phyloP scores from a whole-genome alignment of 352 stramenopile species.

The Globisporangium parvum region DNA sequence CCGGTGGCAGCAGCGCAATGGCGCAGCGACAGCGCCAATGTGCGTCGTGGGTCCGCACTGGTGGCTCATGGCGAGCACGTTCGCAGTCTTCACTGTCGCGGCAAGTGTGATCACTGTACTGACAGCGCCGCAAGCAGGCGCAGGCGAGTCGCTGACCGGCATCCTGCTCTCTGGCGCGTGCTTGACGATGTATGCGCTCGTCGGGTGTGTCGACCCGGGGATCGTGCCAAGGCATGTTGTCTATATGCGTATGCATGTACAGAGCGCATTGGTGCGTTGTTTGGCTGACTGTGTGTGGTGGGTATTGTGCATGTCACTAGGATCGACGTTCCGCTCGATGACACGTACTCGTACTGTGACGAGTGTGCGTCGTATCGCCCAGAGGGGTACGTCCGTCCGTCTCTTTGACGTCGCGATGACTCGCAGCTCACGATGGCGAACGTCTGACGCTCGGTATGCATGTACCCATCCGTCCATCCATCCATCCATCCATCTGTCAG shows the following conservation, averaged over 20 bases:
- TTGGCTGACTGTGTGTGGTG: conserved; percentile 3
- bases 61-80: conserved; percentile 66
- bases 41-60: conserved; percentile 76
- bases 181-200: conserved; percentile 63
- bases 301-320: not conserved
- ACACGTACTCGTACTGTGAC: conserved; percentile 75
- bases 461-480: no score
- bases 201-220: conserved; percentile 64
- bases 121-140: conserved; percentile 36
- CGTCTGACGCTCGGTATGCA: conserved; percentile 8
- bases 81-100: conserved; percentile 39
- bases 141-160: conserved; percentile 37
- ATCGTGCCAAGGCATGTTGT: conserved; percentile 38
- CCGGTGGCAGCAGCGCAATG: conserved; percentile 23
- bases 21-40: conserved; percentile 15
- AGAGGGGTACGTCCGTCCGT: conserved; percentile 52
- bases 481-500: no score
- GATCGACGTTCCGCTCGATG: conserved; percentile 26
- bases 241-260: not conserved
- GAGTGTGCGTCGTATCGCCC: conserved; percentile 76
- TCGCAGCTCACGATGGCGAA: no score
- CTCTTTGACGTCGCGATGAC: no score
- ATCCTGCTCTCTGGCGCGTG: conserved; percentile 52
- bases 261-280: not conserved
- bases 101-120: conserved; percentile 39